Base-by-base conservation (phyloP, 305 asterid species). In the Solanum hybrid region DNA sequence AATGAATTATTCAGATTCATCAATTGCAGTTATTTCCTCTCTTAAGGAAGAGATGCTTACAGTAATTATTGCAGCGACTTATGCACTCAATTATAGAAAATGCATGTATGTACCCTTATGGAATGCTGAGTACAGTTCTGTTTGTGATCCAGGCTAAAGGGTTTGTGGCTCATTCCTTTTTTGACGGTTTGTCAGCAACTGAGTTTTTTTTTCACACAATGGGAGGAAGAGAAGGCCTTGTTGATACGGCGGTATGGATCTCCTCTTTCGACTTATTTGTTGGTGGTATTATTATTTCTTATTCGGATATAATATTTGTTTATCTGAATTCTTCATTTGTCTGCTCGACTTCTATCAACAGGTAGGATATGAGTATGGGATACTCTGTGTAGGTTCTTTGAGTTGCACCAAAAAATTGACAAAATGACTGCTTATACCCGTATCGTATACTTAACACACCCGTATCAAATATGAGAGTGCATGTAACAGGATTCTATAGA, bases 211-310 rank as follows among this genome's bases (percentile, higher is more conserved):
- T 97, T 93, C 99, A 97, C 93, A 96, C 99, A 91, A 97, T 97
- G 99, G 99, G 96, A 31, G 99, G 99, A 85, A 93, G 99, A 94
- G 99, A 97, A 94, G 99, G 99, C 60, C 99, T 97, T 78, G 98
- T 96, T 81, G 99, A 97, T 93, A 97, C 99, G 12, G 99, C 99
- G 94, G 99, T 97, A 97, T 79, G 97, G n/a, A 88, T 89, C 88
- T 22, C 87, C 75, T 84, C 31, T 84, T 86, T n/a, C 88, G 85
- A 85, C 29, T 85, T 89, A 51, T 69, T 85, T 72, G 40, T 45
- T 19, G 75, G 75, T 51, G 29, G 72, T 84, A 84, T 31, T 51
- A 51, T 73, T 78, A 36, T 91, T 78, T 19, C 32, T 90, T 85
- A 6, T 85, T 32, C 77, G 42, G 66, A 78, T 56, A 76, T 87